Evolutionary conservation across 2,329 filamentous ascomycete species (phyloP), one percentile per base, ranked within the genome.

Genomic region (Teratosphaeria nubilosa): DNA sequence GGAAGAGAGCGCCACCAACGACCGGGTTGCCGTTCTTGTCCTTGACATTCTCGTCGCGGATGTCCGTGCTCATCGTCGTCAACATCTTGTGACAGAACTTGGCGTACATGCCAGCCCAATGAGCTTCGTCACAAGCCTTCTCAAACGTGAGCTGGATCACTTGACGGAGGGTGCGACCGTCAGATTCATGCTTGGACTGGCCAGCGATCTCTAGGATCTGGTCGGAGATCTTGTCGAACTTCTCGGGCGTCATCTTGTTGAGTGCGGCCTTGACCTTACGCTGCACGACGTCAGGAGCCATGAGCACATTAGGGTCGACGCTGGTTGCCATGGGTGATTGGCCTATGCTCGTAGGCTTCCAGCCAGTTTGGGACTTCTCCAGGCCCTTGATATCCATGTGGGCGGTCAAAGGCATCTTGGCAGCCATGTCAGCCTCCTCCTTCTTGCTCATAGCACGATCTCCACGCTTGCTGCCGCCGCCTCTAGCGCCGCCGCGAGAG

Each of bases 231-330:
- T 87, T 91, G 72, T 96, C 91, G 69, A 99, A 99, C 72, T 97
- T 99, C 77, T 99, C 94, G 0, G 94, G 94, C 0, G 94, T 97
- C 94, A 99, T 97, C 87, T 99, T 99, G 85, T 99, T 99, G 69
- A 99, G 80, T 61, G 89, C 89, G 63, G 91, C 88, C 86, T 99
- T 99, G 73, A 99, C 94, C 86, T 99, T 99, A 67, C 92, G 87
- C 78, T 99, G 94, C 59, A 99, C 94, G 80, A 94, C 85, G 68
- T 92, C 90, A 25, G 94, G 92, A 64, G 95, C 85, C 77, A 97
- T 83, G 67, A 89, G 81, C 55, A 78, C 78, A 58, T 76, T 66
- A 56, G 70, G 77, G 62, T 77, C 78, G 65, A 77, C 74, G 30
- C 25, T 55, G 20, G 25, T 53, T 32, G 63, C 66, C 63, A 78